Conservation (phyloP, 768 basidiomycete species). For the Rhizopogon roseolus region DNA sequence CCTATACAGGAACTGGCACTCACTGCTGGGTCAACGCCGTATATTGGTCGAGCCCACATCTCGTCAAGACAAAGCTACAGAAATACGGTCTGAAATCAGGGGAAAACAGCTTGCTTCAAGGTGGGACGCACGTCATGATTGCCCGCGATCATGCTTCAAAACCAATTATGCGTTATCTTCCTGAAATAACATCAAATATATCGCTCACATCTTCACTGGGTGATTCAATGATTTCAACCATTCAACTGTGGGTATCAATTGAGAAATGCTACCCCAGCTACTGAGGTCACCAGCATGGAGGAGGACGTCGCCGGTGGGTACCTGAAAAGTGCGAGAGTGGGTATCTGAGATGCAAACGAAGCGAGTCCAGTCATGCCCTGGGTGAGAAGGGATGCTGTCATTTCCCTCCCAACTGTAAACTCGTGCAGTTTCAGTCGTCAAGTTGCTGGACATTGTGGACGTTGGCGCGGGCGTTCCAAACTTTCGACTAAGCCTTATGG, state of each 20-base stretch:
- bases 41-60: constrained; percentile 6
- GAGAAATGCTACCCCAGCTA: constrained; percentile 37
- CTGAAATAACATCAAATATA: neutral
- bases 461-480: no score
- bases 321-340: constrained; percentile 31
- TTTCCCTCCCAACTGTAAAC: neutral
- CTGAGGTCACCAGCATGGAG: constrained; percentile 66
- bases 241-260: constrained; percentile 46
- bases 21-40: constrained; percentile 15
- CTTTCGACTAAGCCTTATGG: no score
- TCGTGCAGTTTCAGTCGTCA: neutral
- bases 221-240: constrained; percentile 59
- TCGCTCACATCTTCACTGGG: constrained; percentile 51
- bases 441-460: no score
- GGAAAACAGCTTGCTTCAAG: neutral
- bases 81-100: neutral
- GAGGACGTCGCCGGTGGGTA: constrained; percentile 62
- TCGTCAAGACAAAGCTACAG: constrained; percentile 23
- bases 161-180: neutral
- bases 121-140: constrained; percentile 53
- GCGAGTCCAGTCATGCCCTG: constrained; percentile 28
- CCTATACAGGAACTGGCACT: neutral
- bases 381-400: constrained; percentile 20
- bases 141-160: constrained; percentile 57
- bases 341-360: constrained; percentile 33